Base-by-base conservation (phyloP, 768 basidiomycete genomes). In the Leccinum subtestaceum region DNA sequence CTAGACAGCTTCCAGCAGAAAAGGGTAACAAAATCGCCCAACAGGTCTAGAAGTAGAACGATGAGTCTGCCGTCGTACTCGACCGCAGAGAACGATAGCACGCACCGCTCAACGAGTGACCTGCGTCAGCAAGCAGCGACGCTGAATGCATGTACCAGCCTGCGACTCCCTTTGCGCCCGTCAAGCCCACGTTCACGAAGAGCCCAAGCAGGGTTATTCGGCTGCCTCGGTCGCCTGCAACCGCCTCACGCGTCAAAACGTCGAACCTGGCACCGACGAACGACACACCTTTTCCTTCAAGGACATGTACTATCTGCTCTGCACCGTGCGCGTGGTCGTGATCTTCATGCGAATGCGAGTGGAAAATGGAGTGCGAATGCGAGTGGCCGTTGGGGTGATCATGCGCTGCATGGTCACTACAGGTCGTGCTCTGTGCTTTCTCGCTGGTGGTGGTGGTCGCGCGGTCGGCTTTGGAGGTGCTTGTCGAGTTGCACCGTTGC, bases 131-230 rank as follows among this genome's bases (percentile, higher is more conserved):
- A 15, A 98, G 79, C 46, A 98, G 77, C 0, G 93, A 86, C 8
- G 94, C 93, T 6, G 91, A 94, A 66, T 98, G 94, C 82, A 91
- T 83, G 69, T 83, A 87, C 84, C 89, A 89, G 21, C 95, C 97
- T 40, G 96, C 95, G 11, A 81, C 67, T 40, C 94, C 96, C 72
- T 99, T 99, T 31, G 87, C 79, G 15, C 77, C 78, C 0, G 95
- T 97, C 62, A 99, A 75, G 6, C 79, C 84, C 34, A 98, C 78
- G 67, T 98, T 98, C 53, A 88, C 80, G 55, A 85, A 80, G 34
- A 98, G 77, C 1, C 97, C 96, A 61, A 94, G 74, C 55, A 96
- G 80, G 6, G 94, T 96, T 67, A 96, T 89, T 57, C 81, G 83
- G 61, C 85, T 89, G 23, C 95, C 94, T 62, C 85, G 77, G 74